Base-by-base conservation (phyloP, 208 protist species). In the Phytomonas sp. region DNA sequence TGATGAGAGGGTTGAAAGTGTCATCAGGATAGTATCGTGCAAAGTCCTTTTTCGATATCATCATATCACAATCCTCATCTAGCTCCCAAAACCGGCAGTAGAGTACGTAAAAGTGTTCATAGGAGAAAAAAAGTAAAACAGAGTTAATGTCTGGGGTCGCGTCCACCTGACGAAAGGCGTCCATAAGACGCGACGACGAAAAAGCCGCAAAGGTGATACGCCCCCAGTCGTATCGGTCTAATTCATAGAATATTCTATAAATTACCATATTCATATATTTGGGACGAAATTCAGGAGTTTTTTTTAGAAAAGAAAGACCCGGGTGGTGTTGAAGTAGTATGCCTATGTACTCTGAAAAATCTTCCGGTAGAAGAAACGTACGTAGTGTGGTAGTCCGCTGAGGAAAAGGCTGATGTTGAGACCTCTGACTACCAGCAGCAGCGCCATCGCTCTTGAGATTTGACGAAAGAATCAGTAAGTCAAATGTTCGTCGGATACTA, bases 81-180 rank as follows among this genome's bases (percentile, higher is more conserved):
- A 99, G 89, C 84, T 99, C 97, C 97, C 97, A 99, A 81, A 99
- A 99, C 60, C 94, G 95, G 88, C 97, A 99, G 86, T 99, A 99
- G 36, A 99, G 80, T 4, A 99, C 98, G 84, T 99, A 99, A 77
- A 99, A 99, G 78, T 99, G 97, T 82, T 99, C 97, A 81, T 99
- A 99, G 26, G 89, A 97, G 82, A 99, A 99, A 77, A 94, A 99
- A 67, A 88, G 78, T n/a, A 93, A 78, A 30, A 95, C 87, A 0
- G 83, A 75, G 71, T 98, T 98, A 76, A 96, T 97, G 71, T 97
- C 92, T 36, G 92, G 80, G 8, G 87, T 78, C 30, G 81, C 83
- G 73, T 97, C 92, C 3, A 97, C 86, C 69, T 89, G 76, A 32
- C 80, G 83, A 63, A 98, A 80, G 23, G 79, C 79, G 59, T 96